Evolutionary conservation across 176 grass and related monocot species (phyloP), one percentile per base, ranked within the genome.

Genomic region (Zizania latifolia): DNA sequence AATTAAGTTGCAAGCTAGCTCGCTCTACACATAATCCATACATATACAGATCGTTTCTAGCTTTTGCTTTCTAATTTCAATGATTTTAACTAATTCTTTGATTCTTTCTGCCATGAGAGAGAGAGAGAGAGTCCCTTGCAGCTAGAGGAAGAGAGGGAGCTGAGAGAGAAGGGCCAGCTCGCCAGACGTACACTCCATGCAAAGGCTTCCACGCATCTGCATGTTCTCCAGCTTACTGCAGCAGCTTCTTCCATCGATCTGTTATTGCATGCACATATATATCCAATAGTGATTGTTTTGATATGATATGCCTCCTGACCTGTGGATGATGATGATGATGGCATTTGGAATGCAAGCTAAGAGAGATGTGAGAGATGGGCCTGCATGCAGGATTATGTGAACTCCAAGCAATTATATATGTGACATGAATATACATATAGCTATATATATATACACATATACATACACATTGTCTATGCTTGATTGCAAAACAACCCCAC

Each of bases 111-210:
- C 4, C 1, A 19, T 24, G 31, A 26, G 51, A 69, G 35, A 68
- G 63, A 54, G 26, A 70, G n/a, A n/a, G n/a, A n/a, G n/a, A n/a
- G n/a, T 77, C 48, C 59, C 81, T 79, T 88, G 81, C 27, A 88
- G 75, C n/a, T n/a, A n/a, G 75, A 79, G 54, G 75, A 88, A 88
- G 81, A 74, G 69, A n/a, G n/a, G n/a, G n/a, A n/a, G n/a, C n/a
- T n/a, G n/a, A n/a, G n/a, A n/a, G 70, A 80, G 50, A 80, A 81
- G 90, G 79, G 71, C 65, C 80, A 73, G 83, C 55, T 87, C 40
- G 87, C 87, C 88, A 87, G 82, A 81, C 91, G 91, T 94, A 90
- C 91, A 94, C 91, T 94, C 69, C 91, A 94, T 90, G 91, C 91
- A 94, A 94, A 94, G 88, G 87, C 70, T 67, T 76, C 45, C 68